phyloP scores from a whole-genome alignment of 148 eudicot species.

The Nyssa sinensis region DNA sequence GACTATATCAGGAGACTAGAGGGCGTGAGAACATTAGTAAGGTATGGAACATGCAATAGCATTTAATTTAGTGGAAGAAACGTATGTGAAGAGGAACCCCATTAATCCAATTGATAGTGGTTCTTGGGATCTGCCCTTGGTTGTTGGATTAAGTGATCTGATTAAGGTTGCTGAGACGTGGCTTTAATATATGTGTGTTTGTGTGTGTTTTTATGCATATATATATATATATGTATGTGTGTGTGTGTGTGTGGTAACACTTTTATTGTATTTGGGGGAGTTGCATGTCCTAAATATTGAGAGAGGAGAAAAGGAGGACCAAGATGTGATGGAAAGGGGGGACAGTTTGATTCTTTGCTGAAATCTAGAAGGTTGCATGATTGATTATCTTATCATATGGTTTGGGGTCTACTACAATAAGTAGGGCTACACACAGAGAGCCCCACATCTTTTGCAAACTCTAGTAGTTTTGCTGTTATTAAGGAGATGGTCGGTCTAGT shows the following conservation, averaged over 20 bases:
- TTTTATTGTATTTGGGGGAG: no score
- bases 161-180: neutral
- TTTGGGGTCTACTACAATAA: slow-evolving; percentile 19
- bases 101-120: neutral
- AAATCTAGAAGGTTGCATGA: slow-evolving; percentile 39
- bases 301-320: slow-evolving; percentile 13
- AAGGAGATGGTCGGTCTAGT: slow-evolving; percentile 55
- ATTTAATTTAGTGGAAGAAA: neutral
- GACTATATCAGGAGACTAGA: no score
- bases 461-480: slow-evolving; percentile 47
- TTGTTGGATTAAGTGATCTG: neutral
- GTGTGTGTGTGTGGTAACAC: no score
- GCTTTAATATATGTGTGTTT: neutral
- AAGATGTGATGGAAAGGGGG: slow-evolving; percentile 21
- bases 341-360: slow-evolving; percentile 29
- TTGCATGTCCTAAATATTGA: no score
- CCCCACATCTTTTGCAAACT: slow-evolving; percentile 28
- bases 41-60: neutral
- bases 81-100: neutral
- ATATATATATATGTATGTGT: no score
- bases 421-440: neutral
- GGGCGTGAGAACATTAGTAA: neutral
- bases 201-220: no score
- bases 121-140: neutral
- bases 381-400: slow-evolving; percentile 20